Evolutionary conservation across 2,329 filamentous ascomycete species (phyloP).

Genomic region (Alternaria brassicae): DNA sequence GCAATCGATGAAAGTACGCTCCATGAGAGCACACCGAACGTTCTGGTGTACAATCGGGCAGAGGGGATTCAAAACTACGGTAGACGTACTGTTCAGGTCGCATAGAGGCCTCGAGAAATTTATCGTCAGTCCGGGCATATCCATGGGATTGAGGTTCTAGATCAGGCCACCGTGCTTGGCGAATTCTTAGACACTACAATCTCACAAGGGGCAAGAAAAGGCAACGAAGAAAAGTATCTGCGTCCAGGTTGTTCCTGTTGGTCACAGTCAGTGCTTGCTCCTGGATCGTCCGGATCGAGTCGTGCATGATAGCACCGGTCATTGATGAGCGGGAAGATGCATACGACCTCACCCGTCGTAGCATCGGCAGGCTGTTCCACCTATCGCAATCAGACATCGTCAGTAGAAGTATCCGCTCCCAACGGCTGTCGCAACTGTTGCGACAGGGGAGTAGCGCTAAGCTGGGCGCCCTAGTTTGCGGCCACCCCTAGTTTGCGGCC

Average conservation of each 20-base stretch:
- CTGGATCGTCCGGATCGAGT: background rate
- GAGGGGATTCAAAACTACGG: background rate
- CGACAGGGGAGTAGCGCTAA: background rate
- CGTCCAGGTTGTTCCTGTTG: background rate
- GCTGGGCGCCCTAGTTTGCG: no score
- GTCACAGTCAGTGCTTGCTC: background rate
- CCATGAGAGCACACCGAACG: slow-evolving; percentile 55
- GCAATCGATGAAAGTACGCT: slow-evolving; percentile 45
- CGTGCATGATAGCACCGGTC: background rate
- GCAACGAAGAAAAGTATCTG: background rate
- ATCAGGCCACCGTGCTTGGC: background rate
- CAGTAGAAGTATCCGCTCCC: background rate
- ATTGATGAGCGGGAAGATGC: background rate
- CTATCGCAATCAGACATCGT: background rate
- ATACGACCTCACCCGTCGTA: background rate
- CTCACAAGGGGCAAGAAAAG: background rate
- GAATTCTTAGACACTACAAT: background rate
- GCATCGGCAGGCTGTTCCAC: background rate
- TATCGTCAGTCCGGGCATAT: background rate
- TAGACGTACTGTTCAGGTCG: background rate
- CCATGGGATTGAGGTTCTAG: background rate
- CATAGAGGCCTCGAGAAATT: background rate
- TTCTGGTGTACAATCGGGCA: slow-evolving; percentile 60
- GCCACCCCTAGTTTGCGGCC: no score
- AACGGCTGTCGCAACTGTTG: background rate